Evolutionary conservation across 352 stramenopile genomes (phyloP), one percentile per base, ranked within the genome.

Genomic region (Pythium folliculosum): DNA sequence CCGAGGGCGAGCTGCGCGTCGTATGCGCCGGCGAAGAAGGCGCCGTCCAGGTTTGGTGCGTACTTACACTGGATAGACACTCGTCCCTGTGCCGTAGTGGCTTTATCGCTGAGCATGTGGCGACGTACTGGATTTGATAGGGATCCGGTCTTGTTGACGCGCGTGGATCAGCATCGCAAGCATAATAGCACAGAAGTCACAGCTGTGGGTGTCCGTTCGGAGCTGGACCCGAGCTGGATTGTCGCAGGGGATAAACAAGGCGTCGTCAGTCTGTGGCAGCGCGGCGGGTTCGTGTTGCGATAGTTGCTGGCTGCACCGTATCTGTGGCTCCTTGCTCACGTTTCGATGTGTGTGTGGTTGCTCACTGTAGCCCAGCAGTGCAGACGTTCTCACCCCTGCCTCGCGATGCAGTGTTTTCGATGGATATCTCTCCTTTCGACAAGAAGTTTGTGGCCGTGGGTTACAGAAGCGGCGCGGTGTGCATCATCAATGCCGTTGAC

Each of bases 21-120:
- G 64, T 90, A 37, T 91, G 82, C 38, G 76, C 69, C 5, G 83
- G 82, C 35, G 86, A 94, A 58, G 86, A 91, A 71, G 86, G 82
- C 25, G 71, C 77, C 30, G 78, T 94, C 30, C 86, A 94, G 71
- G 73, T 94, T 32, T 94, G 86, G 86, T 91, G 63, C 16, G 65
- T 50, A 27, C 9, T 35, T 35, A 19, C 37, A 50, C 12, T 27
- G 5, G 43, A 49, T 1, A 23, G 40, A n/a, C n/a, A 17, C 44
- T 30, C 7, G 44, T 32, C 5, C 27, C 27, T 32, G 27, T 32
- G 27, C 5, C 27, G 27, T 6, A 5, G 2, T 32, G 27, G 5
- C 27, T 5, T 32, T 32, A 32, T 32, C 27, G 5, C 27, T 32
- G 35, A 40, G 19, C n/a, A 53, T 35, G 27, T 5, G 27, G 27